Percentiles rank a stretch among this genome's conserved stretches.
Conservation (phyloP, 2,329 filamentous ascomycete genomes). For the Botryosphaeria dothidea region DNA sequence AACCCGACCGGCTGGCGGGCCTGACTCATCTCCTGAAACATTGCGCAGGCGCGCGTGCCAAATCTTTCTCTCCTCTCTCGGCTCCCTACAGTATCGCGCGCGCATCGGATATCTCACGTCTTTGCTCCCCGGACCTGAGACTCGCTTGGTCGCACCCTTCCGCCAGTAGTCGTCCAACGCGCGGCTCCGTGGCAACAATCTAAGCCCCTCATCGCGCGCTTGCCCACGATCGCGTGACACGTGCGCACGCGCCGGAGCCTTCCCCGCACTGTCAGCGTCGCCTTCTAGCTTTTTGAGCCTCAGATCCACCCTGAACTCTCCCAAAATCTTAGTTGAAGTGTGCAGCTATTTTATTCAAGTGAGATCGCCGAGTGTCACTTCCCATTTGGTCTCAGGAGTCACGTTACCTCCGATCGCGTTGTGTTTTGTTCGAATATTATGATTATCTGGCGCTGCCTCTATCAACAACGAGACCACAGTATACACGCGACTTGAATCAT, state of each 20-base stretch:
- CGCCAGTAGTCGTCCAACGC: neutral
- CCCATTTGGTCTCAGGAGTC: neutral
- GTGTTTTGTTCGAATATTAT: neutral
- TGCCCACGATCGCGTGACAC: neutral
- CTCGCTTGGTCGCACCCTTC: neutral
- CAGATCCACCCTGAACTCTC: neutral
- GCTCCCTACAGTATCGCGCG: neutral
- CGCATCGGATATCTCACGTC: neutral
- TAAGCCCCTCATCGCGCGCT: neutral
- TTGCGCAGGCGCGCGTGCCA: neutral
- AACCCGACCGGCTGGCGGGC: neutral
- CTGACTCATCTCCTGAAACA: slow-evolving; percentile 6
- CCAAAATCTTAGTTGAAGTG: neutral
- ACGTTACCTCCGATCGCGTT: neutral
- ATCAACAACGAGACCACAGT: neutral
- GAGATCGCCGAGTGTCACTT: neutral
- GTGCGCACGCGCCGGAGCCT: neutral
- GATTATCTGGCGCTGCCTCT: neutral
- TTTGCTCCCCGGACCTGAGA: neutral
- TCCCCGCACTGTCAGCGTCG: neutral
- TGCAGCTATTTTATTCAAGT: too few relatives aligned
- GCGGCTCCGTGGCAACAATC: neutral
- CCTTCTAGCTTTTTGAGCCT: neutral
- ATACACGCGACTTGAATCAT: neutral
- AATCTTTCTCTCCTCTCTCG: neutral